These are phyloP conservation scores for Parathielavia appendiculata DNA, from an alignment of 495 filamentous ascomycete genomes.

Conservation along the genomic window DNA sequence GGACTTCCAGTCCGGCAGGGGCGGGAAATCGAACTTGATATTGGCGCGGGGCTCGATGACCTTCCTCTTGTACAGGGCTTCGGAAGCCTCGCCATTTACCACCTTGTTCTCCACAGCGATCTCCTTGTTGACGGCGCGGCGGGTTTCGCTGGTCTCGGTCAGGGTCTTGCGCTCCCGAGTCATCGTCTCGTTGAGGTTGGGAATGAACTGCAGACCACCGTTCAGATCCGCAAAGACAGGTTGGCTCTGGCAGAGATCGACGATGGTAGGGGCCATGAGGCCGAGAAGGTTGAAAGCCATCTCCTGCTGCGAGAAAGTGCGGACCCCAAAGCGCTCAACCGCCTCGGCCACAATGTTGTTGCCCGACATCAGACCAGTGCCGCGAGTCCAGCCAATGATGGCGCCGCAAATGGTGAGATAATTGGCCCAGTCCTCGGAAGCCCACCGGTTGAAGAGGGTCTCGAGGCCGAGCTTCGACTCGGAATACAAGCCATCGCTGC, in stretches of 20 bases:
- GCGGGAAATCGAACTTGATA: conserved; percentile 92
- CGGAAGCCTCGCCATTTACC: conserved; percentile 88
- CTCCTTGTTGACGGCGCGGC: conserved; percentile 90
- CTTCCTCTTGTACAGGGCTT: conserved; percentile 90
- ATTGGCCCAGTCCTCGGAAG: conserved; percentile 94
- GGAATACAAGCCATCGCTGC: conserved; percentile 95
- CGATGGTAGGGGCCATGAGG: conserved; percentile 89
- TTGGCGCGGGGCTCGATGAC: conserved; percentile 91
- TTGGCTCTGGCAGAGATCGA: conserved; percentile 92
- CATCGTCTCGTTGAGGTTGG: conserved; percentile 94
- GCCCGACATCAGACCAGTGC: conserved; percentile 94
- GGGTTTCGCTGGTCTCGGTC: conserved; percentile 89
- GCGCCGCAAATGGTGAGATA: conserved; percentile 98
- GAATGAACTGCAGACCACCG: conserved; percentile 94
- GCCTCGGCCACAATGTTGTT: conserved; percentile 98
- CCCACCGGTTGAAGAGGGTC: conserved; percentile 97
- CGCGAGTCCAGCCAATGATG: conserved; percentile 98
- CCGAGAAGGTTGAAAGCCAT: conserved; percentile 99
- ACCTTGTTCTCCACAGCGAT: conserved; percentile 96
- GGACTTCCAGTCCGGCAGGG: conserved; percentile 81
- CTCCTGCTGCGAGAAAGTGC: conserved; percentile 97
- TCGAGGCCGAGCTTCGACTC: conserved; percentile 96
- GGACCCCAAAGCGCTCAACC: conserved; percentile 90
- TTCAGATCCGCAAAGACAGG: conserved; percentile 97
- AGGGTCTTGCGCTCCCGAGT: conserved; percentile 82